Base-by-base conservation (phyloP, 2,329 filamentous ascomycete species). In the Nothomitra cinnamomea region DNA sequence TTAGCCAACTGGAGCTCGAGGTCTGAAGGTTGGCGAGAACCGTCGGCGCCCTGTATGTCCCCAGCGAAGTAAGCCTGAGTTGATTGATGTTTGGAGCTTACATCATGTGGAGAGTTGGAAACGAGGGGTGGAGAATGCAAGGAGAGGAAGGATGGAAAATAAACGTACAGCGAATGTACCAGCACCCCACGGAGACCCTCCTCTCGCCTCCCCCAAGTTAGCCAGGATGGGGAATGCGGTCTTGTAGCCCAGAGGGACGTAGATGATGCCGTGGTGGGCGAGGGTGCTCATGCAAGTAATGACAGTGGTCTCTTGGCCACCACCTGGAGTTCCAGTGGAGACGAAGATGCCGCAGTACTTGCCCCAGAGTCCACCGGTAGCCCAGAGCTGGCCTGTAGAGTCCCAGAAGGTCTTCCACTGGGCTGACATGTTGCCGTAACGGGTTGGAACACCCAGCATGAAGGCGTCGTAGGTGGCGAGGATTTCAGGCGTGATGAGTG, bases 391-490 rank as follows among this genome's bases (percentile, higher is more conserved):
- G 64, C 90, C 90, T 22, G 87, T 89, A 70, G 79, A 78, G 75
- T 98, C 92, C 85, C 88, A 94, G 76, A 88, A 90, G 42, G 80
- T 65, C 76, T 92, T 95, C 85, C 85, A 95, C 73, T 98, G 92
- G 17, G 83, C 86, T 50, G 90, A 89, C 77, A 95, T 95, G 80
- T 94, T 96, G 63, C 92, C 92, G 73, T 87, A 98, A 60, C 92
- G 80, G 52, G 92, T 98, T 56, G 92, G 92, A 67, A 96, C 92
- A 60, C 92, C 92, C 63, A 96, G 78, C 59, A 98, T 82, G 74
- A 95, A 82, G 60, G 74, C 92, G 64, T 96, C 89, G 72, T 94
- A 96, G 53, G 73, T 58, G 64, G 82, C 78, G 43, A 95, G 81
- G 32, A 67, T 72, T 12, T 76, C 66, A 51, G 77, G 74, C 61